Base-by-base conservation (phyloP, 208 protist genomes). In the Trypanosoma theileri region DNA sequence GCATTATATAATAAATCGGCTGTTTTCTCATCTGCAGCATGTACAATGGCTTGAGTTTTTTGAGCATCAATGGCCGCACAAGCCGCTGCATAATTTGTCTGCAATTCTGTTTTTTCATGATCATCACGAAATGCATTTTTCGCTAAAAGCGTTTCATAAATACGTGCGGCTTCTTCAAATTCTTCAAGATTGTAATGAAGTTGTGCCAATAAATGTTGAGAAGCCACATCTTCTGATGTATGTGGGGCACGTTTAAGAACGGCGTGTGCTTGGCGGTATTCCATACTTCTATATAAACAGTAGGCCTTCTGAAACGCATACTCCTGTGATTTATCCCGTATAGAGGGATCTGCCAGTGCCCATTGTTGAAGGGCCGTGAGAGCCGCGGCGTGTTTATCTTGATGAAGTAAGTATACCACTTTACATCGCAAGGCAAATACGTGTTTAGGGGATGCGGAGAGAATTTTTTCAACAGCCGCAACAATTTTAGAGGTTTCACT, bases 121-220 rank as follows among this genome's bases (percentile, higher is more conserved):
- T 85, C 84, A 67, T 95, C 86, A 24, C 79, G 79, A 69, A 80
- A 92, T 13, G 68, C 76, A 2, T 71, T 57, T 12, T 79, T 74
- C 21, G 28, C 41, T 1, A 95, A 66, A 1, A 95, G 73, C 16
- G 56, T 35, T n/a, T 80, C 77, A 76, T 93, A 95, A 16, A 87
- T 79, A 35, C 50, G 64, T 9, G 90, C 85, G 24, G 90, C 90
- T 22, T 66, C 79, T 10, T 66, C 64, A 71, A 85, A 93, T 70
- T 86, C 75, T 73, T 93, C 90, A n/a, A 92, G 72, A 61, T 89
- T 80, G 78, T 93, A 95, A 72, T 90, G 80, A 10, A 92, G 71
- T 68, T 95, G 90, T 6, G 87, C 90, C 7, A 91, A 78, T 7
- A 95, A 77, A 69, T 95, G 82, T 10, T 77, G 78, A 16, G 83